Conservation (phyloP, 164 flowering plant genomes). For the Liquidambar formosana region DNA sequence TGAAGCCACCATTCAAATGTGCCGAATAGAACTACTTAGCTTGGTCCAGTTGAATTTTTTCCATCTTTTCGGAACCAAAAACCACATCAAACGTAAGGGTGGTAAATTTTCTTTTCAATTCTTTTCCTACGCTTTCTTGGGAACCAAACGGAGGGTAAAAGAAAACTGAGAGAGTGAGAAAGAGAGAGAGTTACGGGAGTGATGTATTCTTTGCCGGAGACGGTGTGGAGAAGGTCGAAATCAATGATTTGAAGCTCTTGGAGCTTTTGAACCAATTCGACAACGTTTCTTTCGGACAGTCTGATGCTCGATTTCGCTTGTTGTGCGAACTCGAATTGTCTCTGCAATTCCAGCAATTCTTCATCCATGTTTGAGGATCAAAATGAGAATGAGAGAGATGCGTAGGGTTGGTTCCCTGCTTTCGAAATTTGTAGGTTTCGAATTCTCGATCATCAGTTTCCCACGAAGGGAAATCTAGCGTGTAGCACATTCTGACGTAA, state of each 20-base stretch:
- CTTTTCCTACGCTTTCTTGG: neutral
- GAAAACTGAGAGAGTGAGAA: neutral
- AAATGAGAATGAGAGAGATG: neutral
- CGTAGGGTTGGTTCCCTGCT: neutral
- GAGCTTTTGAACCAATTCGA: slow-evolving; percentile 89
- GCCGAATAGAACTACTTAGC: neutral
- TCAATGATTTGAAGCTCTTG: slow-evolving; percentile 88
- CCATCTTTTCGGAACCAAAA: neutral
- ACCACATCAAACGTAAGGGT: no score
- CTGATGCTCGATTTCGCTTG: slow-evolving; percentile 86
- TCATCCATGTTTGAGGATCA: slow-evolving; percentile 60
- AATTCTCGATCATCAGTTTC: no score
- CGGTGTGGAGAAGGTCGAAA: slow-evolving; percentile 90
- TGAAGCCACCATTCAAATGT: neutral
- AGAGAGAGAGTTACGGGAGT: slow-evolving; percentile 59
- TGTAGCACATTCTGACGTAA: no score
- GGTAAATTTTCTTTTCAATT: neutral
- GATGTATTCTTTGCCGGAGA: slow-evolving; percentile 94
- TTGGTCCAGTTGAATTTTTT: neutral
- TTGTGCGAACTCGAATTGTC: slow-evolving; percentile 90
- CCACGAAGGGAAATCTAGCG: no score
- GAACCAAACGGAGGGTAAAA: neutral
- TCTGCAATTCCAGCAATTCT: slow-evolving; percentile 84
- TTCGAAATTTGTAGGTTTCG: neutral
- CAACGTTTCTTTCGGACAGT: slow-evolving; percentile 90